These are phyloP conservation scores for Pontederia crassipes DNA, from an alignment of 176 grass and related monocot species.

Conservation along the genomic window DNA sequence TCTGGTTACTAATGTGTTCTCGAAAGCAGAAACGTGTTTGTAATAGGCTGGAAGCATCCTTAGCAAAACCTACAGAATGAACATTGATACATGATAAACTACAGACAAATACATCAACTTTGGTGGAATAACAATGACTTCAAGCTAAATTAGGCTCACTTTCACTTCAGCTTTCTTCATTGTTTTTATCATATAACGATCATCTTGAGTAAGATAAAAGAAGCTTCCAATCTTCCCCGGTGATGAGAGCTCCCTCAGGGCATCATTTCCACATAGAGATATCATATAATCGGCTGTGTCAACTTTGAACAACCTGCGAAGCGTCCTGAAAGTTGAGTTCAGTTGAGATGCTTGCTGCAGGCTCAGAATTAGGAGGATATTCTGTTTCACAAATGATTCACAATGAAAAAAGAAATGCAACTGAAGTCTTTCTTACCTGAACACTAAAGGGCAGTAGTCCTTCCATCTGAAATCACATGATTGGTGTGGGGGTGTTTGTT, in stretches of 20 bases:
- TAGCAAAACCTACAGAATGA: constrained; percentile 57
- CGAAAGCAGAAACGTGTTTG: constrained; percentile 74
- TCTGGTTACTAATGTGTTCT: constrained; percentile 85
- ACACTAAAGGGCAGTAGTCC: constrained; percentile 92
- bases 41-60: constrained; percentile 99
- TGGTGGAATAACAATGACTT: constrained; percentile 5
- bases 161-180: constrained; percentile 99
- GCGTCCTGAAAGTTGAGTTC: constrained; percentile 48
- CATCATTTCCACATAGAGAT: constrained; percentile 84
- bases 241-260: constrained; percentile 79
- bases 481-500: constrained; percentile 79
- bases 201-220: constrained; percentile 88
- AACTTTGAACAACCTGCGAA: constrained; percentile 88
- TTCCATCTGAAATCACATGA: constrained; percentile 98
- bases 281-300: constrained; percentile 97
- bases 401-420: background rate
- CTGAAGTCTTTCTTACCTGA: constrained; percentile 60
- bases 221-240: constrained; percentile 98
- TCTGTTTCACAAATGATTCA: too few species aligned
- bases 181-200: constrained; percentile 95
- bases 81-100: constrained; percentile 3
- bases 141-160: constrained; percentile 34
- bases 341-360: background rate
- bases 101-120: background rate
- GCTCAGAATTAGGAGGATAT: background rate